Evolutionary conservation across 257 asterid species (phyloP), one percentile per base, ranked within the genome.

Genomic region (Solanum megistacrolobum): DNA sequence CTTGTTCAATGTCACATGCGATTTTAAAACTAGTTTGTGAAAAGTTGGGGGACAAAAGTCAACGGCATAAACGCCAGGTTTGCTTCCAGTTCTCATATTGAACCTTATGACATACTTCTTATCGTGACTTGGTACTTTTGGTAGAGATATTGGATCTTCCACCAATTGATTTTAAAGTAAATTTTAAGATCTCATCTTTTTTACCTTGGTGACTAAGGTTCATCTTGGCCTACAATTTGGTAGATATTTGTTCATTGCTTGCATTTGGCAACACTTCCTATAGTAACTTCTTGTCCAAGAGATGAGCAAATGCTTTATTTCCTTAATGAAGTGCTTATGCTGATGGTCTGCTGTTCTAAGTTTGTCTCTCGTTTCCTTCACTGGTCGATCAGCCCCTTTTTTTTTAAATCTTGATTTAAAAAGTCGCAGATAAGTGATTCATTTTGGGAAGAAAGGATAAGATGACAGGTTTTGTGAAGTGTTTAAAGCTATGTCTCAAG

Each of bases 1-100:
- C 31, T 29, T 29, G 31, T 29, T 29, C 31, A 29, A 29, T 29
- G 31, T 29, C 31, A 29, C 31, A 29, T 29, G 31, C 31, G 31
- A 29, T 36, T 29, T 29, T 29, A 29, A 97, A 97, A 89, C 92
- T 95, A 71, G 98, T 97, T 62, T 96, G 98, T 89, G 98, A 94
- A 89, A 96, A 93, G 93, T 90, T 97, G 89, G 88, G 91, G 88
- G 98, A 96, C 92, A 96, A 95, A 88, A 92, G 91, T 89, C 96
- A 93, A 90, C 92, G 99, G 83, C 98, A 94, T 91, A 96, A 94
- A 90, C 98, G 94, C 78, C 98, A 94, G 98, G 99, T 96, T 88
- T 86, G 92, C 69, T 83, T 90, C 23, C 55, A 21, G 58, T 31
- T 79, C 84, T 43, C 84, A 79, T 43, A 25, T 25, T 79, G 58